Conservation (phyloP, 78 protist genomes). For the Dictyostelium intermedium region DNA sequence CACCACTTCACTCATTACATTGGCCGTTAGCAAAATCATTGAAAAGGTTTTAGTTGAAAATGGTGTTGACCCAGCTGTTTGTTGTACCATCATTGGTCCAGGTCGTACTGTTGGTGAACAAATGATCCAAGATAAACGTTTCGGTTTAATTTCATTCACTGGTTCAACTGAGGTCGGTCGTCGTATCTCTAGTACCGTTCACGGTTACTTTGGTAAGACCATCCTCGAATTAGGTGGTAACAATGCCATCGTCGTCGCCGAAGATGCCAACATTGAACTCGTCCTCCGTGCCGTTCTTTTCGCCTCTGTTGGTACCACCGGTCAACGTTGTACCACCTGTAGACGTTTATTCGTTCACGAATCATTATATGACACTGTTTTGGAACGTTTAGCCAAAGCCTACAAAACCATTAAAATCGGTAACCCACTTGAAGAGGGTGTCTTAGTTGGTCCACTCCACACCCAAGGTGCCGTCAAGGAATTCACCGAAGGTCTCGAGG, state of each 20-base stretch:
- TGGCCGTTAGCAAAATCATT: constrained; percentile 89
- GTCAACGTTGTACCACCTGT: constrained; percentile 94
- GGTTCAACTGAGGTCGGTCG: constrained; percentile 90
- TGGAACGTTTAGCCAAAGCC: constrained; percentile 82
- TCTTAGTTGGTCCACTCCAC: constrained; percentile 93
- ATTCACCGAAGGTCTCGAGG: constrained; percentile 85
- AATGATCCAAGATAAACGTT: constrained; percentile 80
- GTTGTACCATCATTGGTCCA: constrained; percentile 83
- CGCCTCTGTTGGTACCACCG: constrained; percentile 95
- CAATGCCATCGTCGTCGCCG: constrained; percentile 92
- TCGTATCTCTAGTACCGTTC: constrained; percentile 75
- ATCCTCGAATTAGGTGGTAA: constrained; percentile 96
- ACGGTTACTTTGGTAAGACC: constrained; percentile 87
- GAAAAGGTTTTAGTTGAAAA: constrained; percentile 85
- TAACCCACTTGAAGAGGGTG: constrained; percentile 82
- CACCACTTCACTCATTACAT: constrained; percentile 78
- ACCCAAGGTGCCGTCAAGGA: constrained; percentile 85
- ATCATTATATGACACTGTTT: constrained; percentile 77
- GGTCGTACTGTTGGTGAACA: constrained; percentile 89
- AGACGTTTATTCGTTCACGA: constrained; percentile 93
- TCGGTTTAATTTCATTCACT: constrained; percentile 93
- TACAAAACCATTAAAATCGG: constrained; percentile 86
- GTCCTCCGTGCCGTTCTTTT: constrained; percentile 86
- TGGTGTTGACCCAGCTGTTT: constrained; percentile 79
- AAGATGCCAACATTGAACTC: constrained; percentile 91